Evolutionary conservation across 2,329 filamentous ascomycete genomes (phyloP), one percentile per base, ranked within the genome.

Genomic region (Ophiostoma quercus): DNA sequence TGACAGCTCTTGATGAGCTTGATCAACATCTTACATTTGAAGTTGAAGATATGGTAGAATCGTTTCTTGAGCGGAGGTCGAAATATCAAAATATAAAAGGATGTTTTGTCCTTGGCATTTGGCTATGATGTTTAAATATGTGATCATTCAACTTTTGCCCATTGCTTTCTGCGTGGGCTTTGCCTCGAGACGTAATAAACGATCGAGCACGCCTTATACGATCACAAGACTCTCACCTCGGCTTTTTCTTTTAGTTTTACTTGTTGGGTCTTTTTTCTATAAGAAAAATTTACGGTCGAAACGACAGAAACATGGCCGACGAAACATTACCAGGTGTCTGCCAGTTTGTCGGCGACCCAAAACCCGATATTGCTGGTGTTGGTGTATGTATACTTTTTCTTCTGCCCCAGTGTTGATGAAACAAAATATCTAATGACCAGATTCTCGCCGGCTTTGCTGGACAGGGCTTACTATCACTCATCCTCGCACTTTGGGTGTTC

Each of bases 1-100:
- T 75, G 73, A 72, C 69, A 74, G 69, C 63, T 76, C 32, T 37
- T 71, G 8, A 70, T 72, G 69, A 74, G 75, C 71, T 57, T 72
- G 63, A 68, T 70, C n/a, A 72, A 73, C n/a, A 69, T 74, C 14
- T 74, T 73, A n/a, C 43, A 47, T 19, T 7, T 47, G 16, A 47
- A 19, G 43, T 47, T n/a, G 43, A 47, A 19, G 16, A 47, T 47
- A 19, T 47, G 41, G 41, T 43, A n/a, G n/a, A n/a, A n/a, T n/a
- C n/a, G n/a, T n/a, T n/a, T n/a, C n/a, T n/a, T n/a, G n/a, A n/a
- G n/a, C n/a, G n/a, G n/a, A n/a, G n/a, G n/a, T n/a, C n/a, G n/a
- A n/a, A 12, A 19, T 19, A 47, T 19, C 43, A 47, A 47, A 19
- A 47, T 47, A 47, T 19, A 47, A 1, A 47, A 43, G 12, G 16